These are phyloP conservation scores for Daldinia caldariorum DNA, from an alignment of 495 filamentous ascomycete species.

Conservation along the genomic window DNA sequence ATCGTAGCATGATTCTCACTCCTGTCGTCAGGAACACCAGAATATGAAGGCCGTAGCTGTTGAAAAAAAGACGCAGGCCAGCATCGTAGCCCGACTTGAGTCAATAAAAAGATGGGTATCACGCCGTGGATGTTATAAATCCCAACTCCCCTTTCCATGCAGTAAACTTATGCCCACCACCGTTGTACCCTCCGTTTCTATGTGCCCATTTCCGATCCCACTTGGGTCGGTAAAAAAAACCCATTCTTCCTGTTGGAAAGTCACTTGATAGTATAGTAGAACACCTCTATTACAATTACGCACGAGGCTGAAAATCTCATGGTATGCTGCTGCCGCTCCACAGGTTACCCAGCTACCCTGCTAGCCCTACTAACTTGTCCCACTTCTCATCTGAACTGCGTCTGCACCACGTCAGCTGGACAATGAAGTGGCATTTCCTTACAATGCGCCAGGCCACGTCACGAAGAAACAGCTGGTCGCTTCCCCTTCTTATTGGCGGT, in stretches of 20 bases:
- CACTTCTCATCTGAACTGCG: conserved; percentile 25
- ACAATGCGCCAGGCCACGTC: not conserved
- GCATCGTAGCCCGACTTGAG: conserved; percentile 1
- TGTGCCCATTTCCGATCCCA: conserved; percentile 20
- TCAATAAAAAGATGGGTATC: conserved; percentile 37
- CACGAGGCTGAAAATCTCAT: not conserved
- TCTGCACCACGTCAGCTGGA: conserved; percentile 38
- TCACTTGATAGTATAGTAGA: not conserved
- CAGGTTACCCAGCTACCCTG: not conserved
- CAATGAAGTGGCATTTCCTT: not conserved
- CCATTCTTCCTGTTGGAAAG: conserved; percentile 7
- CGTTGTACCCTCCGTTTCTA: conserved; percentile 4
- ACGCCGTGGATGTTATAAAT: conserved; percentile 34
- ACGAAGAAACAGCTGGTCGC: conserved; percentile 41
- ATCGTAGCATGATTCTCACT: not conserved
- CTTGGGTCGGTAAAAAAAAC: conserved; percentile 7
- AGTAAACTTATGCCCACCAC: conserved; percentile 12
- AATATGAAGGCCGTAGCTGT: too few relatives aligned
- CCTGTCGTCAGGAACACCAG: not conserved
- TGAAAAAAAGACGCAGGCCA: conserved; percentile 5
- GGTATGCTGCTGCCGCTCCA: not conserved
- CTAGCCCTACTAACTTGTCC: conserved; percentile 3
- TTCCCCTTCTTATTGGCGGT: conserved; percentile 61
- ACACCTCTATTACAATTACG: not conserved
- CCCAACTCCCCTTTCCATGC: conserved; percentile 42